Base-by-base conservation (phyloP, 1,139 yeast species). In the Schwanniomyces etchellsii region DNA sequence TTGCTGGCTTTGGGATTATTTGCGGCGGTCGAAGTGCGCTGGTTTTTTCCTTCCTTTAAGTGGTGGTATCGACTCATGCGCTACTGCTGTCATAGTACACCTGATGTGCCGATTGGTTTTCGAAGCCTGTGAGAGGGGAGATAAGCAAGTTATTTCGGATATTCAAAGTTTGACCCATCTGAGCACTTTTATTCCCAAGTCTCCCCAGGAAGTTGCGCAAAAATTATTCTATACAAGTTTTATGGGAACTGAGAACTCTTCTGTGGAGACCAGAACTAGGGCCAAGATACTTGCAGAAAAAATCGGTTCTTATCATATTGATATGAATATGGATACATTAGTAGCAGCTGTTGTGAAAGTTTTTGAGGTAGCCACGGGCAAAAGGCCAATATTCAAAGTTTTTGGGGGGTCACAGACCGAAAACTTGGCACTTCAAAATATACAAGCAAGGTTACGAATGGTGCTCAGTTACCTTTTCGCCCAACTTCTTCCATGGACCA, bases 1-100 rank as follows among this genome's bases (percentile, higher is more conserved):
- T 0, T 91, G 98, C 54, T 91, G 99, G 99, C 58, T 91, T 40
- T 91, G 99, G 99, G 99, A 91, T 54, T 91, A 91, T 50, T 68
- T 91, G 39, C 72, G 99, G 51, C 74, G 98, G 43, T 85, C 94
- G 40, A 75, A 75, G 42, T 82, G 91, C 35, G 88, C 89, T 1
- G 99, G 99, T 0, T 91, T 71, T 52, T 93, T 91, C 57, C 65
- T 91, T 29, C 97, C 99, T 0, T 65, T 91, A 30, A 82, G 95
- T 53, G 99, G 99, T 14, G 99, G 99, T 29, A 89, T 93, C 39
- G 99, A 91, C 52, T 83, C 95, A 16, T 93, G 98, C 63, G 96
- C 98, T 1, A 93, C 98, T 1, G 93, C 97, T 0, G 84, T 84
- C 13, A 88, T 93, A 44, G 95, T 91, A 15, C 85, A 82, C 50